Conservation (phyloP, 2,329 filamentous ascomycete species). For the Emergomyces africanus region DNA sequence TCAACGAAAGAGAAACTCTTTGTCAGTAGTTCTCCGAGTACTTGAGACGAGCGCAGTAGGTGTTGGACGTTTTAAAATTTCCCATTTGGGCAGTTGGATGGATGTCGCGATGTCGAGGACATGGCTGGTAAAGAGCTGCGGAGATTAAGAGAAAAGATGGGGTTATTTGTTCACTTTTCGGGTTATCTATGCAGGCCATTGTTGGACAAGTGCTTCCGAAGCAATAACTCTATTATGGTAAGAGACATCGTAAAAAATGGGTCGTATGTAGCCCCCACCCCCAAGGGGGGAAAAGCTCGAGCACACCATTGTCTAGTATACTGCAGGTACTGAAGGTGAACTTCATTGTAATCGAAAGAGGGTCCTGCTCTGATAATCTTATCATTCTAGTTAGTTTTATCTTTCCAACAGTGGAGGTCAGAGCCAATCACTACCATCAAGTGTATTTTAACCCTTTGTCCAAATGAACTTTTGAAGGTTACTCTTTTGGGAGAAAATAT, state of each 20-base stretch:
- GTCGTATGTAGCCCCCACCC: background rate
- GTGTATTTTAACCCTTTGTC: background rate
- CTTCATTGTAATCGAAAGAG: background rate
- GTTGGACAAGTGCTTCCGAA: background rate
- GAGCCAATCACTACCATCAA: background rate
- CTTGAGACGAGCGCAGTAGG: background rate
- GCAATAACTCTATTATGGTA: background rate
- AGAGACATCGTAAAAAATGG: background rate
- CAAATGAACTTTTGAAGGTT: background rate
- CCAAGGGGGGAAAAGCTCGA: background rate
- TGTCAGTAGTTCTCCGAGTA: background rate
- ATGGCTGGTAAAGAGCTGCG: background rate
- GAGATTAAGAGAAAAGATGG: background rate
- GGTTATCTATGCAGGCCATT: background rate
- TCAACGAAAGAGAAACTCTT: background rate
- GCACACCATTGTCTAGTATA: background rate
- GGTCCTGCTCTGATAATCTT: background rate
- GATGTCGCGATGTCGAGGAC: background rate
- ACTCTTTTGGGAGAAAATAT: background rate
- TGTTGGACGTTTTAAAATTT: background rate
- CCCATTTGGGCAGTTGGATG: background rate
- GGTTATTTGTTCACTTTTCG: background rate
- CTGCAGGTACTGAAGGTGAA: background rate
- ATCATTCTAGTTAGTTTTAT: background rate
- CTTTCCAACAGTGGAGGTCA: background rate